phyloP scores from a whole-genome alignment of 2,329 filamentous ascomycete species.

The Incumbomyces lentus region DNA sequence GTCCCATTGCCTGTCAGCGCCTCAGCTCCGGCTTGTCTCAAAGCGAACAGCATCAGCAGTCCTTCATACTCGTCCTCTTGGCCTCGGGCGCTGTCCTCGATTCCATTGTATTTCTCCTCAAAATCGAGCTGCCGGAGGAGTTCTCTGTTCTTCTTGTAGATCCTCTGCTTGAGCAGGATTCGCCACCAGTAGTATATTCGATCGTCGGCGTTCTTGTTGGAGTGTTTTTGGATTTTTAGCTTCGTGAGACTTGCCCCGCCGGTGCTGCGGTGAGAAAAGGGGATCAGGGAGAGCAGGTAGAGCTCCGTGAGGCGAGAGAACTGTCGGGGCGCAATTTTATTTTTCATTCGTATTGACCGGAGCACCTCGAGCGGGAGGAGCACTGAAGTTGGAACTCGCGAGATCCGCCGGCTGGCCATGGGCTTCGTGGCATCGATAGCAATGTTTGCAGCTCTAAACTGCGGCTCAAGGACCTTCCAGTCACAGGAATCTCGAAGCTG shows the following conservation, averaged over 20 bases:
- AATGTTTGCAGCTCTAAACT: constrained; percentile 39
- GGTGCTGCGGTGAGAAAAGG: constrained; percentile 35
- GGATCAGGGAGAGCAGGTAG: constrained; percentile 50
- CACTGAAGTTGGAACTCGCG: constrained; percentile 39
- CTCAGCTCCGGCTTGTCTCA: constrained; percentile 22
- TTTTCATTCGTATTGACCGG: constrained; percentile 38
- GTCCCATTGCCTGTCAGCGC: constrained; percentile 19
- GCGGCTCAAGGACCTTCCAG: constrained; percentile 44
- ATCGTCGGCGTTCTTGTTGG: constrained; percentile 44
- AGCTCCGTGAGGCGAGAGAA: constrained; percentile 54
- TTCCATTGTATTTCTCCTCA: constrained; percentile 46
- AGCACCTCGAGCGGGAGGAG: constrained; percentile 44
- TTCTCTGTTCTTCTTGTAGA: constrained; percentile 52
- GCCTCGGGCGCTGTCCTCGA: constrained; percentile 48
- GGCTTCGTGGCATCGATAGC: constrained; percentile 23
- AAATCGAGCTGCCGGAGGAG: constrained; percentile 48
- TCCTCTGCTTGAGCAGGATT: constrained; percentile 51
- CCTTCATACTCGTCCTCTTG: constrained; percentile 51
- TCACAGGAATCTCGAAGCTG: constrained; percentile 54
- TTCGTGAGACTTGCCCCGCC: constrained; percentile 42
- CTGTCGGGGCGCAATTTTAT: constrained; percentile 52
- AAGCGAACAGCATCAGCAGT: constrained; percentile 36
- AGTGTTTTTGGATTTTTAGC: constrained; percentile 37
- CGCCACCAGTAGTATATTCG: constrained; percentile 56
- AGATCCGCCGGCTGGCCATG: constrained; percentile 28